Percentiles rank a stretch among this genome's conserved stretches.
Evolutionary conservation across 2,329 filamentous ascomycete genomes (phyloP).

Genomic region (Monilinia aucupariae): DNA sequence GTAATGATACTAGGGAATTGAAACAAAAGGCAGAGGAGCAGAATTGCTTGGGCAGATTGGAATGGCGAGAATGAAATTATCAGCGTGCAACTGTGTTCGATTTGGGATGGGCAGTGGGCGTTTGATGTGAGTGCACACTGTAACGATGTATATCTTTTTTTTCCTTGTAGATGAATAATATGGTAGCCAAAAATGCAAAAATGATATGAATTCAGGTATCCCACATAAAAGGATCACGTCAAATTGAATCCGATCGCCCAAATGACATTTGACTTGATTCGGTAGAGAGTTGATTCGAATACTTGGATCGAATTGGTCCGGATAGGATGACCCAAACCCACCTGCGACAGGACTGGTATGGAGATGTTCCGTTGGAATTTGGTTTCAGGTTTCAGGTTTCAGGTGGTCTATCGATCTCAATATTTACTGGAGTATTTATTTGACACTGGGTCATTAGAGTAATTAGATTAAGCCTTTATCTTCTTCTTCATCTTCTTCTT

Average conservation of each 20-base stretch:
- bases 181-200: slow-evolving; percentile 7
- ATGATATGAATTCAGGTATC: not conserved
- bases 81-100: slow-evolving; percentile 7
- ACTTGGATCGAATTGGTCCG: too few relatives aligned
- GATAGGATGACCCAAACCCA: too few relatives aligned
- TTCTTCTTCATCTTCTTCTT: too few relatives aligned
- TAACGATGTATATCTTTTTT: not conserved
- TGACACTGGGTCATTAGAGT: too few relatives aligned
- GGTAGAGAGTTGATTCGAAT: not conserved
- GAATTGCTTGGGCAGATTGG: not conserved
- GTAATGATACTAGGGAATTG: slow-evolving; percentile 5
- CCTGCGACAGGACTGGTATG: too few relatives aligned
- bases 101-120: slow-evolving; percentile 2
- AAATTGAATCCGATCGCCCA: not conserved
- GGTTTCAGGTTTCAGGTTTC: too few relatives aligned
- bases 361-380: too few relatives aligned
- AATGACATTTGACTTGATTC: not conserved
- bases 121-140: slow-evolving; percentile 9
- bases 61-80: slow-evolving; percentile 2
- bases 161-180: slow-evolving; percentile 11
- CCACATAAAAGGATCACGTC: not conserved
- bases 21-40: not conserved
- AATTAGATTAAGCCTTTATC: too few relatives aligned
- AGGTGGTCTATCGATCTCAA: too few relatives aligned
- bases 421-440: too few relatives aligned